Percentiles rank a stretch among this genome's conserved stretches.
Evolutionary conservation across 2,329 filamentous ascomycete species (phyloP).

Genomic region (Hymenoscyphus albidus): DNA sequence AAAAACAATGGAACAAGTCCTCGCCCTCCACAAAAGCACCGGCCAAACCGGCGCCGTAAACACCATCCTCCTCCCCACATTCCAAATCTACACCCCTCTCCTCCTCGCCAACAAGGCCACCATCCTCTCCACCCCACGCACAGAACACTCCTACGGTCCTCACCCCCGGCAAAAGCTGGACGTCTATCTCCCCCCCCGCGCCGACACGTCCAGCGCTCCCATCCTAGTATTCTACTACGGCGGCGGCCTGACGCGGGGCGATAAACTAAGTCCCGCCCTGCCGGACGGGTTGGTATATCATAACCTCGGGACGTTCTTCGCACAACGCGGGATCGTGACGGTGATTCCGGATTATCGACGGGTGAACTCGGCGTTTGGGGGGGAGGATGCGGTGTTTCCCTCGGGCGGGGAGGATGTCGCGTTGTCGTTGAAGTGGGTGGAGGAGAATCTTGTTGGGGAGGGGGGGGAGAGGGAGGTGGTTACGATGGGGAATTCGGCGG

Average conservation of each 20-base stretch:
- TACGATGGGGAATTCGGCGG: conserved; percentile 33
- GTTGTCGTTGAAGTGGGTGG: conserved; percentile 25
- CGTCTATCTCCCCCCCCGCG: conserved; percentile 19
- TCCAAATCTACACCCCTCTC: conserved; percentile 27
- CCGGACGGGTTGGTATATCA: conserved; percentile 27
- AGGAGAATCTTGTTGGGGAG: conserved; percentile 15
- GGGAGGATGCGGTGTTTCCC: conserved; percentile 29
- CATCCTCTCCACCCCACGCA: conserved; percentile 26
- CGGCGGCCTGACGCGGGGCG: conserved; percentile 29
- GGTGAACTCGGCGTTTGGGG: conserved; percentile 24
- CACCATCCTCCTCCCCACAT: conserved; percentile 21
- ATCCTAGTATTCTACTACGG: conserved; percentile 34
- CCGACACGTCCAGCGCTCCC: conserved; percentile 17
- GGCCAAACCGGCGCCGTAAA: conserved; percentile 19
- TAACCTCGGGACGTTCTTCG: conserved; percentile 33
- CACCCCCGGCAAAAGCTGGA: conserved; percentile 33
- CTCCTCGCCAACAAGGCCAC: conserved; percentile 23
- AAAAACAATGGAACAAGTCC: conserved; percentile 27
- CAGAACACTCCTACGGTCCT: conserved; percentile 27
- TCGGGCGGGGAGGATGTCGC: conserved; percentile 32
- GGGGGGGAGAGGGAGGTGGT: conserved; percentile 25
- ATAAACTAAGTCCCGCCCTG: conserved; percentile 23
- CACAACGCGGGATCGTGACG: conserved; percentile 25
- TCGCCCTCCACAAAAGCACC: conserved; percentile 17
- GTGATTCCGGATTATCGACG: conserved; percentile 31